These are phyloP conservation scores for Aspergillus fischeri DNA, from an alignment of 2,329 filamentous ascomycete species.

Conservation along the genomic window DNA sequence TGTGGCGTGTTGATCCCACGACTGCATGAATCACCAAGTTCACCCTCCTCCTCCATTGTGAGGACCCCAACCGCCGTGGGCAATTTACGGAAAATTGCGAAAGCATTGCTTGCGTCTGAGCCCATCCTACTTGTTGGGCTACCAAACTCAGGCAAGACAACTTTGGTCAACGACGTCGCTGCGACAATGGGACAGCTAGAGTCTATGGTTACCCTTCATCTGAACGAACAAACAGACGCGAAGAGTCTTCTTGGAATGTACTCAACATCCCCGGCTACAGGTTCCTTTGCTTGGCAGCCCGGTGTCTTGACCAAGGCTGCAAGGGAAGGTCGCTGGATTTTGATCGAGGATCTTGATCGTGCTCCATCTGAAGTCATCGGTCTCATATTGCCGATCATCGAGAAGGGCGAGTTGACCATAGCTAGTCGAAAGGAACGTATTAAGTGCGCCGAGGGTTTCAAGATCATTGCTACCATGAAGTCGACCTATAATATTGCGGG, in stretches of 20 bases:
- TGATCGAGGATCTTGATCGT: slow-evolving; percentile 94
- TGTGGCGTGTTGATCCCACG: slow-evolving; percentile 63
- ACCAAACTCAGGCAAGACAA: slow-evolving; percentile 86
- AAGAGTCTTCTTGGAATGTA: slow-evolving; percentile 96
- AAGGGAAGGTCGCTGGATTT: slow-evolving; percentile 88
- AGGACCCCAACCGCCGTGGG: slow-evolving; percentile 66
- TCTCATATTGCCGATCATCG: slow-evolving; percentile 85
- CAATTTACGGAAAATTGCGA: slow-evolving; percentile 69
- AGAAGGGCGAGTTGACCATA: slow-evolving; percentile 84
- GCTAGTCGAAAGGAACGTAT: slow-evolving; percentile 84
- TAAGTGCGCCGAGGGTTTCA: slow-evolving; percentile 77
- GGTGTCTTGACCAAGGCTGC: slow-evolving; percentile 93
- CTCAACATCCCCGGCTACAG: slow-evolving; percentile 79
- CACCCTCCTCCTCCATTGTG: slow-evolving; percentile 55
- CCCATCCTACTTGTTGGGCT: slow-evolving; percentile 79
- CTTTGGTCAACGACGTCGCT: slow-evolving; percentile 76
- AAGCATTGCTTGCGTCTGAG: slow-evolving; percentile 60
- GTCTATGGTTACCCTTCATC: slow-evolving; percentile 85
- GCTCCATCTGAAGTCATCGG: slow-evolving; percentile 94
- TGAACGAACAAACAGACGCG: slow-evolving; percentile 97
- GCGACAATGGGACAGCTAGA: slow-evolving; percentile 72
- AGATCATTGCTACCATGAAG: slow-evolving; percentile 86
- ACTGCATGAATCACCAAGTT: slow-evolving; percentile 46
- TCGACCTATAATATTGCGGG: slow-evolving; percentile 63
- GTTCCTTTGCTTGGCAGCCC: slow-evolving; percentile 86